Conservation (phyloP, 2,329 filamentous ascomycete species). For the Aspergillus japonicus region DNA sequence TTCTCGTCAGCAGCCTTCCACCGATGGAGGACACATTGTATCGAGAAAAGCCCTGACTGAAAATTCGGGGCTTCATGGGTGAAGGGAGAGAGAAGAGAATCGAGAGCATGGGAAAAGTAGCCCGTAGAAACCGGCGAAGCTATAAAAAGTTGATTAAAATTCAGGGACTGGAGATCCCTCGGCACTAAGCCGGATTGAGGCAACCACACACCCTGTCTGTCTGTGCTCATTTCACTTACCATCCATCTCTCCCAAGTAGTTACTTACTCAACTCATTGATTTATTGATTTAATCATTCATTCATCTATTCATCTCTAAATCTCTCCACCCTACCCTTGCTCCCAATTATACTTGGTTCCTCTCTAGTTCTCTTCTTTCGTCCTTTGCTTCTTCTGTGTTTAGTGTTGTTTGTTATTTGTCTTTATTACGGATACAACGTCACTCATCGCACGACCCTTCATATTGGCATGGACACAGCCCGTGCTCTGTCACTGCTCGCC, state of each 20-base stretch:
- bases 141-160: not conserved
- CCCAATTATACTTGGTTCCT: not conserved
- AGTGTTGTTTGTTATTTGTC: too few species aligned
- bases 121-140: not conserved
- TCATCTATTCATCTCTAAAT: conserved; percentile 4
- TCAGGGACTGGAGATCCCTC: conserved; percentile 2
- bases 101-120: not conserved
- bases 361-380: not conserved
- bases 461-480: conserved; percentile 16
- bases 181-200: conserved; percentile 17
- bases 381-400: too few species aligned
- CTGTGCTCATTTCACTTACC: not conserved
- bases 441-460: not conserved
- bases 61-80: conserved; percentile 23
- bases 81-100: not conserved
- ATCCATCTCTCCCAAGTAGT: not conserved
- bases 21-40: conserved; percentile 19
- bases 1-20: conserved; percentile 13
- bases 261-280: too few species aligned
- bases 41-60: conserved; percentile 11
- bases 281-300: not conserved
- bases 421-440: too few species aligned
- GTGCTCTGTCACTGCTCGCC: conserved; percentile 9
- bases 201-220: not conserved
- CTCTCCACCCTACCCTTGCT: not conserved